These are phyloP conservation scores for Irpex rosettiformis DNA, from an alignment of 1,284 basidiomycete genomes.

Conservation along the genomic window DNA sequence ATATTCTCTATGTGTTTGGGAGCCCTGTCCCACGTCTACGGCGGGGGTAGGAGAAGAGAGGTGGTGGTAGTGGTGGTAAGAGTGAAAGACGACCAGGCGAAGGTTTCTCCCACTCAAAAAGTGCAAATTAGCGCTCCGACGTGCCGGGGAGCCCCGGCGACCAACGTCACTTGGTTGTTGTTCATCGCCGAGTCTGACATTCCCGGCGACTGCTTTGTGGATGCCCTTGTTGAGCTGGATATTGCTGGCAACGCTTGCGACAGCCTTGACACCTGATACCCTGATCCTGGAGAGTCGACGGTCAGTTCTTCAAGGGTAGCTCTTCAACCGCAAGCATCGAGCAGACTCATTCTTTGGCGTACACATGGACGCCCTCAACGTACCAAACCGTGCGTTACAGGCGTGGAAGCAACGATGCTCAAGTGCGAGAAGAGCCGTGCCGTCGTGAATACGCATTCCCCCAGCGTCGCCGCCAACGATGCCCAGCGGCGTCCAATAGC, in stretches of 20 bases:
- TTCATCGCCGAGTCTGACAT: neutral
- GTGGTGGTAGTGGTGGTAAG: conserved; percentile 16
- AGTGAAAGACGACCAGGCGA: neutral
- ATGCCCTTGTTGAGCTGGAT: neutral
- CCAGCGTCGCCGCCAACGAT: no score
- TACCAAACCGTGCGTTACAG: neutral
- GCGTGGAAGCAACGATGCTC: neutral
- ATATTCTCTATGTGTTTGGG: conserved; percentile 15
- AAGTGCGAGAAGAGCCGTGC: neutral
- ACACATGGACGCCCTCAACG: no score
- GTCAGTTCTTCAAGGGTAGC: no score
- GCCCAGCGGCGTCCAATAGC: no score
- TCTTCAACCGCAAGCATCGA: no score
- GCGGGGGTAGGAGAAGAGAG: conserved; percentile 12
- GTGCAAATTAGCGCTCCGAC: neutral
- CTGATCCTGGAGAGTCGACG: no score
- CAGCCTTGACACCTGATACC: no score
- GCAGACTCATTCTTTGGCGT: no score
- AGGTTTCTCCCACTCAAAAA: neutral
- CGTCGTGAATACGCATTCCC: neutral
- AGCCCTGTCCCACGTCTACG: conserved; percentile 13
- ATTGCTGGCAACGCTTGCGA: neutral
- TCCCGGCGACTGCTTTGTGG: neutral
- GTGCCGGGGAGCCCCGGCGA: neutral
- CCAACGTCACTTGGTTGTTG: neutral